Evolutionary conservation across 1,284 basidiomycete species (phyloP), one percentile per base, ranked within the genome.

Genomic region (Papiliotrema fonsecae): DNA sequence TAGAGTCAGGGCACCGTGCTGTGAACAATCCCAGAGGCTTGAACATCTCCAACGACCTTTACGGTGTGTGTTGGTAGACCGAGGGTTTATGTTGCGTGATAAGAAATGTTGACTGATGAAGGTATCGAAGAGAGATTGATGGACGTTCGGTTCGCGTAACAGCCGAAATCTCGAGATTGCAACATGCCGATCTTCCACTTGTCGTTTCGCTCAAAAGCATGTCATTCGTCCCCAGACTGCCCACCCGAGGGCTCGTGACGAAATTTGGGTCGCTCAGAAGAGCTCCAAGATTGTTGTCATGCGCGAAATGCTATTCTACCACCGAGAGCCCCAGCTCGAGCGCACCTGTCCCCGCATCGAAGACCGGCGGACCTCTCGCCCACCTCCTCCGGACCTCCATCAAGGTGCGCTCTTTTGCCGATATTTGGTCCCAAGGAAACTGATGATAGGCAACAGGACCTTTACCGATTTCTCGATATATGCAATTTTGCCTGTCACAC

Each of bases 401-500:
- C 70, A 85, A 81, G 75, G 85, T 82, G 53, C 16, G 51, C n/a
- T n/a, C n/a, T n/a, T n/a, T 28, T 26, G 22, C 10, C 32, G 28
- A 38, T 24, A n/a, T 22, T 42, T 39, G 11, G 35, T 26, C 31
- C 42, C 41, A 39, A 34, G 41, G 51, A 48, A 42, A 36, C 52
- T 13, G 31, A 49, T 26, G 14, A 38, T 11, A 40, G 90, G 81
- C 85, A 6, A 87, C 87, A 27, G 92, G 92, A 0, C 91, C 92
- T 0, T 78, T 96, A 49, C 82, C 89, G 0, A 82, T 90, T 58
- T 80, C 90, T 27, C 82, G 82, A 1, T 97, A 93, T 74, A 93
- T 94, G 84, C 83, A 87, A 57, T 78, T 89, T 55, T 92, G 88
- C 61, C 79, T 96, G 3, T 80, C 84, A 0, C 90, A 96, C 72